Percentiles rank a stretch among this genome's conserved stretches.
phyloP scores from a whole-genome alignment of 2,329 filamentous ascomycete genomes.

The Fusarium sp. region DNA sequence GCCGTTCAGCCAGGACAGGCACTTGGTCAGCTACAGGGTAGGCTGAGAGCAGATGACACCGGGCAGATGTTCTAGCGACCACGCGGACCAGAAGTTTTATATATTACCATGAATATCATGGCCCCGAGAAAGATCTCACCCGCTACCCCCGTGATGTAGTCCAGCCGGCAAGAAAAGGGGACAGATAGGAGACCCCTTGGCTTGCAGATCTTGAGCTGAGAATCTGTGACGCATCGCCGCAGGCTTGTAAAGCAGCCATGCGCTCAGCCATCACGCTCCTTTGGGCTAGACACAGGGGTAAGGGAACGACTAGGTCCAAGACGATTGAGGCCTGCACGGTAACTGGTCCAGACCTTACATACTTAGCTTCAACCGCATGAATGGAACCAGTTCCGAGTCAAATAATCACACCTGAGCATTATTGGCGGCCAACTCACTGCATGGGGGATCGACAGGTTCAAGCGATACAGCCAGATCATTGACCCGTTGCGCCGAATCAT shows the following conservation, averaged over 20 bases:
- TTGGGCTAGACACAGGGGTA: conserved; percentile 19
- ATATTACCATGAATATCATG: background rate
- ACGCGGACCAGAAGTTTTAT: background rate
- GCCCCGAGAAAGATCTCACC: background rate
- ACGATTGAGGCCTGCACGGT: background rate
- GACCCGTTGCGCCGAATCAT: conserved; percentile 39
- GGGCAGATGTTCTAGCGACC: background rate
- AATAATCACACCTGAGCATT: conserved; percentile 8
- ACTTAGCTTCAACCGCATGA: conserved; percentile 10
- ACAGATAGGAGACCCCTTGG: background rate
- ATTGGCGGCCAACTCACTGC: background rate
- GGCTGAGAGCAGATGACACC: background rate
- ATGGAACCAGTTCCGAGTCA: conserved; percentile 27
- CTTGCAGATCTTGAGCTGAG: background rate
- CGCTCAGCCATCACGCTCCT: conserved; percentile 12
- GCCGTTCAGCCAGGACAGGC: background rate
- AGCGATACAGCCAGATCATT: conserved; percentile 29
- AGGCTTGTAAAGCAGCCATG: conserved; percentile 4
- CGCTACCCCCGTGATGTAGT: background rate
- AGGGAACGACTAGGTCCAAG: conserved; percentile 2
- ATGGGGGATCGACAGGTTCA: background rate
- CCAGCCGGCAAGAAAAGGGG: background rate
- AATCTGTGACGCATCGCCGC: conserved; percentile 1
- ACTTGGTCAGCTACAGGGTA: conserved; percentile 22
- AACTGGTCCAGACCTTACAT: background rate